phyloP scores from a whole-genome alignment of 768 basidiomycete genomes.

The Naganishia antarctica region DNA sequence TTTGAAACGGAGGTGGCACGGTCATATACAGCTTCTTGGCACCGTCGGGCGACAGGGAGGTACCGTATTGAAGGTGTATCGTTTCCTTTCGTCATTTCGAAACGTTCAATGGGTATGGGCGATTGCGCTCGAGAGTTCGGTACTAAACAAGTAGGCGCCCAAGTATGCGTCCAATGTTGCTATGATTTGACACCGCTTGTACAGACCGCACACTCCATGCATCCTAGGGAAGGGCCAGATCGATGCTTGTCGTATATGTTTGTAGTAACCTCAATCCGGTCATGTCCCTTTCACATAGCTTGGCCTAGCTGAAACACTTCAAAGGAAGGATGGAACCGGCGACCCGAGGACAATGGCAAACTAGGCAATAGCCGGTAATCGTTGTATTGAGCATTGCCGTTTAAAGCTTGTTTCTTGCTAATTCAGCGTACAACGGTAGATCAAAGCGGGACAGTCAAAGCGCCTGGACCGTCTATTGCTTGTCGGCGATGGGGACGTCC shows the following conservation, averaged over 20 bases:
- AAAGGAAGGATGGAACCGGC: neutral
- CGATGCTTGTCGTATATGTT: too few species aligned
- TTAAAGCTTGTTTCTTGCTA: neutral
- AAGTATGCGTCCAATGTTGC: too few species aligned
- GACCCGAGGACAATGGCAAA: neutral
- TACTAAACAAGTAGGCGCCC: too few species aligned
- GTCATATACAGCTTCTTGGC: neutral
- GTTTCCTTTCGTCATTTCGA: neutral
- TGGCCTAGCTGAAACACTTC: too few species aligned
- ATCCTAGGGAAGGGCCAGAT: too few species aligned
- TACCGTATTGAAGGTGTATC: neutral
- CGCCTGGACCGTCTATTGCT: slow-evolving; percentile 21
- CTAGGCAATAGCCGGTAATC: neutral
- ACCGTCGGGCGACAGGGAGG: neutral
- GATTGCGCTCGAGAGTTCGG: too few species aligned
- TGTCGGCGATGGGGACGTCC: slow-evolving; percentile 29
- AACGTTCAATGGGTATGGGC: too few species aligned
- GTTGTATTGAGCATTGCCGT: neutral
- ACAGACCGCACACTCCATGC: too few species aligned
- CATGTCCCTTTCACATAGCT: neutral
- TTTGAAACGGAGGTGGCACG: neutral
- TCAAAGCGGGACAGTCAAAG: neutral
- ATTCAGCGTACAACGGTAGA: slow-evolving; percentile 10
- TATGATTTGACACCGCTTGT: too few species aligned
- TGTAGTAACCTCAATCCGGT: neutral